These are phyloP conservation scores for Microthyrium microscopicum DNA, from an alignment of 2,329 filamentous ascomycete genomes.

Conservation along the genomic window DNA sequence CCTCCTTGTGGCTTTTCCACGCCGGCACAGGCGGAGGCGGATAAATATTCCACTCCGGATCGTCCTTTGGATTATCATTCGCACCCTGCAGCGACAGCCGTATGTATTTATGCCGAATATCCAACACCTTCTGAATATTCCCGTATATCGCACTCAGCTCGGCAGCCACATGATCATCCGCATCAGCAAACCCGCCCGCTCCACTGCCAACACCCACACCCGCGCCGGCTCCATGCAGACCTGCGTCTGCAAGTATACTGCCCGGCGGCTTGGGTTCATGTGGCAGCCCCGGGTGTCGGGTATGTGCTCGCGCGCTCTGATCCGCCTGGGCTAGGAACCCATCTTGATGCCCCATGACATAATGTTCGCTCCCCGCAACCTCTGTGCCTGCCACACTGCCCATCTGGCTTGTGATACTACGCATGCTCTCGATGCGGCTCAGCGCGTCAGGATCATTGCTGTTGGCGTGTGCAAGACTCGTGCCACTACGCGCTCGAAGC, in stretches of 20 bases:
- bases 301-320: constrained; percentile 30
- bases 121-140: constrained; percentile 79
- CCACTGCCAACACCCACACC: constrained; percentile 45
- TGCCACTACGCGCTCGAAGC: constrained; percentile 26
- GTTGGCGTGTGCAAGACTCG: constrained; percentile 22
- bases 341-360: no score
- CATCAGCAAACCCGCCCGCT: constrained; percentile 47
- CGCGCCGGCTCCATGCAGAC: constrained; percentile 40
- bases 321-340: constrained; percentile 26
- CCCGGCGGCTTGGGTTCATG: constrained; percentile 38
- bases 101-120: constrained; percentile 80
- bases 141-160: constrained; percentile 77
- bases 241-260: constrained; percentile 36
- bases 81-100: constrained; percentile 65
- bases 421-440: constrained; percentile 25
- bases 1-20: constrained; percentile 51
- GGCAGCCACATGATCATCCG: constrained; percentile 62
- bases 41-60: constrained; percentile 71
- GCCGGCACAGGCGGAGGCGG: constrained; percentile 81
- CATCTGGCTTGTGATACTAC: constrained; percentile 18
- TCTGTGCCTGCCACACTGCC: background rate
- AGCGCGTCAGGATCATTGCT: constrained; percentile 22
- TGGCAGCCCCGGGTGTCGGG: constrained; percentile 32
- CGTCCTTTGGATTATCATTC: constrained; percentile 76
- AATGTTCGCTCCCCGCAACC: no score